Conservation (phyloP, 805 yeast species). For the Allodekkera sacchari region DNA sequence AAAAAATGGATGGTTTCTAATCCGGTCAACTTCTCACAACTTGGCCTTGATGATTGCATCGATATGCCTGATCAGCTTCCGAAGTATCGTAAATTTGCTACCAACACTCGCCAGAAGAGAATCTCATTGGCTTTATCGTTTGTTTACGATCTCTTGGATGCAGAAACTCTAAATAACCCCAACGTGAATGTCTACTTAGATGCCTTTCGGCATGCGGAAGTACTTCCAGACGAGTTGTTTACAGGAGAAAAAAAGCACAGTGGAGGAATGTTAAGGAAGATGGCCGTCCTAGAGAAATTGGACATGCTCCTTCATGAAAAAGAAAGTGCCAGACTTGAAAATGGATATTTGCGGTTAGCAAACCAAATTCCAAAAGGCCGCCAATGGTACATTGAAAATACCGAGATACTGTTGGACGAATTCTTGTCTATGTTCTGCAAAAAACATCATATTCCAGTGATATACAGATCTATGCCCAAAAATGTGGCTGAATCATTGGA, state of each 20-base stretch:
- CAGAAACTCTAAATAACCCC: slow-evolving; percentile 8
- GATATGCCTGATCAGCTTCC: slow-evolving; percentile 2
- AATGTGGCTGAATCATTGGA: slow-evolving; percentile 14
- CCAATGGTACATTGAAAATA: slow-evolving; percentile 11
- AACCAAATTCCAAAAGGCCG: no score
- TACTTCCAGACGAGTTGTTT: slow-evolving; percentile 9
- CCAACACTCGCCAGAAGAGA: neutral
- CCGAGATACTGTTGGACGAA: slow-evolving; percentile 24
- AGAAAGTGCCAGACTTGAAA: slow-evolving; percentile 11
- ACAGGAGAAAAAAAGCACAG: neutral
- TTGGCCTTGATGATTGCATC: neutral
- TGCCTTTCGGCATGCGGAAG: slow-evolving; percentile 6
- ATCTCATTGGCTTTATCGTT: slow-evolving; percentile 11
- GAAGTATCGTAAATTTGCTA: neutral
- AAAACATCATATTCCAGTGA: slow-evolving; percentile 17
- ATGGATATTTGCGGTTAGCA: slow-evolving; percentile 16
- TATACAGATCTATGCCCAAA: slow-evolving; percentile 21
- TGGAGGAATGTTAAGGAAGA: neutral
- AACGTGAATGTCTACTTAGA: slow-evolving; percentile 10
- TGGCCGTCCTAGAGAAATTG: slow-evolving; percentile 12
- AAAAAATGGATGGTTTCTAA: slow-evolving; percentile 8
- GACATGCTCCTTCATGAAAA: slow-evolving; percentile 16
- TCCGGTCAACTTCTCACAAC: slow-evolving; percentile 8
- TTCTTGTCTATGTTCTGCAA: slow-evolving; percentile 20
- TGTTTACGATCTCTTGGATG: slow-evolving; percentile 9